These are phyloP conservation scores for Penicillium malachiteum DNA, from an alignment of 495 filamentous ascomycete species.

Conservation along the genomic window DNA sequence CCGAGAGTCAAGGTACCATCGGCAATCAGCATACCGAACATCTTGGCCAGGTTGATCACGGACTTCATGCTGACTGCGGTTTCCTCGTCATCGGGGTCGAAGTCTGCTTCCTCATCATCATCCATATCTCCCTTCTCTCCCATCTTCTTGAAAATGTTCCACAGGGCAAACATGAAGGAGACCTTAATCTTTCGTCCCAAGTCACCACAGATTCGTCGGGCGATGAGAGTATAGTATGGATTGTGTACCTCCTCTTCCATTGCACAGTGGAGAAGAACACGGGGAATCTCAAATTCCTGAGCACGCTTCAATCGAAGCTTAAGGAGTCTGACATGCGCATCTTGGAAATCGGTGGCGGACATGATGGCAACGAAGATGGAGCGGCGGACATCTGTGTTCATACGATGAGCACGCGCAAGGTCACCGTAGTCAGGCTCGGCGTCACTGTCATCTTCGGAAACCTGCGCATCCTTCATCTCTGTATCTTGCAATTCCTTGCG, in stretches of 20 bases:
- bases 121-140: constrained; percentile 60
- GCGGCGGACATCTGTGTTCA: constrained; percentile 92
- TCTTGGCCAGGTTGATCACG: constrained; percentile 85
- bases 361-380: constrained; percentile 90
- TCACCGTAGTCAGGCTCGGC: constrained; percentile 64
- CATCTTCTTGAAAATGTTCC: constrained; percentile 83
- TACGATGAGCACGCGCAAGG: constrained; percentile 78
- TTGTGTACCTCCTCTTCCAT: constrained; percentile 84
- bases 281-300: constrained; percentile 83
- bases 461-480: constrained; percentile 12
- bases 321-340: constrained; percentile 72
- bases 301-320: constrained; percentile 83
- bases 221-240: constrained; percentile 87
- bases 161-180: constrained; percentile 82
- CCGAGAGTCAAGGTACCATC: constrained; percentile 62
- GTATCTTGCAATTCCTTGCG: constrained; percentile 33
- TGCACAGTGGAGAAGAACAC: constrained; percentile 83
- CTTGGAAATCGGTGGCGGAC: constrained; percentile 81
- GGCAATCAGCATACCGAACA: constrained; percentile 75
- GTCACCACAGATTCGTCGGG: constrained; percentile 66
- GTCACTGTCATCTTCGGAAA: constrained; percentile 43
- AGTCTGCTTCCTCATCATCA: constrained; percentile 54
- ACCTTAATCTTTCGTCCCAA: constrained; percentile 67
- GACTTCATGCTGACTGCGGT: constrained; percentile 54
- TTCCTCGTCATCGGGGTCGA: constrained; percentile 49